A percentile compares a stretch with the other conserved stretches of the same genome.
These are phyloP conservation scores for Tricholomella constricta DNA, from an alignment of 768 basidiomycete species.

Conservation along the genomic window DNA sequence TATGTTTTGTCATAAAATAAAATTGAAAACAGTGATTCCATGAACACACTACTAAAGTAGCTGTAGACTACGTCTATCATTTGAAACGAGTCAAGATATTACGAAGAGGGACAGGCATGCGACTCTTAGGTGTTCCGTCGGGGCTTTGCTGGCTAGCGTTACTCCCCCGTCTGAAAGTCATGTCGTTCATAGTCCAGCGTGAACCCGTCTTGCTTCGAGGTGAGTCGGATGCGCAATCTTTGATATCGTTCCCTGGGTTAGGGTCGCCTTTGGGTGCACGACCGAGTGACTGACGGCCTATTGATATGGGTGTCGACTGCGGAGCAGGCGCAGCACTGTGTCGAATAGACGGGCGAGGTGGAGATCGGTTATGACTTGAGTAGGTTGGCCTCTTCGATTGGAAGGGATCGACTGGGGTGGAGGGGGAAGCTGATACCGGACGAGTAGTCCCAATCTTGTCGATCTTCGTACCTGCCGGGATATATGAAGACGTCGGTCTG, in stretches of 20 bases:
- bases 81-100: constrained; percentile 51
- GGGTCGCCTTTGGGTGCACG: constrained; percentile 25
- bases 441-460: background rate
- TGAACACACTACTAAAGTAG: too few relatives aligned
- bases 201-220: constrained; percentile 18
- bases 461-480: background rate
- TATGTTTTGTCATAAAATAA: too few relatives aligned
- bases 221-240: constrained; percentile 11
- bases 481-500: background rate
- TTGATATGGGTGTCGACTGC: constrained; percentile 14
- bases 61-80: constrained; percentile 26
- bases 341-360: constrained; percentile 6
- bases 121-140: constrained; percentile 34
- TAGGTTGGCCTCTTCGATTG: constrained; percentile 5
- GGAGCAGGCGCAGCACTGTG: constrained; percentile 12
- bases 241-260: constrained; percentile 19
- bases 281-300: constrained; percentile 37
- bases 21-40: too few relatives aligned
- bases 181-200: constrained; percentile 37
- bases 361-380: constrained; percentile 5
- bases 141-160: constrained; percentile 10
- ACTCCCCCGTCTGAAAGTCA: constrained; percentile 31
- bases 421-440: constrained; percentile 8
- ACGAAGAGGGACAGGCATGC: constrained; percentile 47
- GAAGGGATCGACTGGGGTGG: background rate